These are phyloP conservation scores for Chamaecrista fasciculata DNA, from an alignment of 306 rosid species.

Conservation along the genomic window DNA sequence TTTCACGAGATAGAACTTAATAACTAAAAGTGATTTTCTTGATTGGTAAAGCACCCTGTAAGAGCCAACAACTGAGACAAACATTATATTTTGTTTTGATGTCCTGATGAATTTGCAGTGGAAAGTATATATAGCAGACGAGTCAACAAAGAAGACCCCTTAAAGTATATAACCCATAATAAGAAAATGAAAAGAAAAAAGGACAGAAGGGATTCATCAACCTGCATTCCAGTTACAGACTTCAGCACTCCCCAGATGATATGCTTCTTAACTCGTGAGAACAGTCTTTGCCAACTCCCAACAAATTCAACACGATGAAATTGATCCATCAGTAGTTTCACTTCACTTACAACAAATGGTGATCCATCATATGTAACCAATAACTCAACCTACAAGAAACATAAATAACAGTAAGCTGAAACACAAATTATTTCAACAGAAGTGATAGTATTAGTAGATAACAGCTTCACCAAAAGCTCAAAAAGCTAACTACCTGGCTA, in stretches of 20 bases:
- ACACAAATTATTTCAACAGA: conserved; percentile 6
- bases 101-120: conserved; percentile 19
- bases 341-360: conserved; percentile 82
- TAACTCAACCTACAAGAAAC: conserved; percentile 74
- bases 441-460: not conserved
- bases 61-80: conserved; percentile 5
- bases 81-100: not conserved
- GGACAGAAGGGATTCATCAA: conserved; percentile 29
- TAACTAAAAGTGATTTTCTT: conserved; percentile 14
- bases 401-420: conserved; percentile 10
- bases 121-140: not conserved
- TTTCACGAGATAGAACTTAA: conserved; percentile 5
- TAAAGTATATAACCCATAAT: not conserved
- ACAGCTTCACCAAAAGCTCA: conserved; percentile 16
- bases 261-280: conserved; percentile 95
- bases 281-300: conserved; percentile 89
- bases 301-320: conserved; percentile 84
- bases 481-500: conserved; percentile 72
- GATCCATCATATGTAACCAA: conserved; percentile 78
- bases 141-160: conserved; percentile 7
- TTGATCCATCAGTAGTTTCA: conserved; percentile 91
- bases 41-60: conserved; percentile 7
- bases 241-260: conserved; percentile 98
- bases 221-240: conserved; percentile 99
- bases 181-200: conserved; percentile 4